A percentile compares a stretch with the other conserved stretches of the same genome.
Conservation (phyloP, 2,329 filamentous ascomycete species). For the Blumeria graminis region DNA sequence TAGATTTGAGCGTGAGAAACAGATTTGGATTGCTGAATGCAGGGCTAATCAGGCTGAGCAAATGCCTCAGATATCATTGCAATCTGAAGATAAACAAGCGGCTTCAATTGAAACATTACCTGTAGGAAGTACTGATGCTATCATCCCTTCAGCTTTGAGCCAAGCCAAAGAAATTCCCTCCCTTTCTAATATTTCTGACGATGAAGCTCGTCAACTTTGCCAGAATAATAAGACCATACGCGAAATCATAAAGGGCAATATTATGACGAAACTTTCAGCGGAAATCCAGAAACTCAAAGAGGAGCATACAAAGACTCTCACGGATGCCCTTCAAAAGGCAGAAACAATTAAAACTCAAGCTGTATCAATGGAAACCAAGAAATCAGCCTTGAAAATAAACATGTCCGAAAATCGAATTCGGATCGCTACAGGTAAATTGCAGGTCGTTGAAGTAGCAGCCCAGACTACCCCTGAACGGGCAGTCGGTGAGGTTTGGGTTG, state of each 20-base stretch:
- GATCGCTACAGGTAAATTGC: slow-evolving; percentile 43
- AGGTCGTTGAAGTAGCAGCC: slow-evolving; percentile 58
- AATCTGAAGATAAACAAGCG: slow-evolving; percentile 5
- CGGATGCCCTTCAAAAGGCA: slow-evolving; percentile 26
- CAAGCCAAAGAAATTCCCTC: slow-evolving; percentile 2
- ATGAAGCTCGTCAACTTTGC: slow-evolving; percentile 31
- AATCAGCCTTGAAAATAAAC: slow-evolving; percentile 48
- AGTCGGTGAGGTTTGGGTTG: slow-evolving; percentile 67
- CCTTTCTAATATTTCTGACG: slow-evolving; percentile 23
- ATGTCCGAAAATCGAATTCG: slow-evolving; percentile 50
- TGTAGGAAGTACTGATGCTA: not conserved
- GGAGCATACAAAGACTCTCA: slow-evolving; percentile 22
- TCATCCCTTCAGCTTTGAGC: slow-evolving; percentile 9
- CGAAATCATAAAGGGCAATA: slow-evolving; percentile 26
- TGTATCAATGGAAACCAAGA: slow-evolving; percentile 50
- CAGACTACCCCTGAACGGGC: slow-evolving; percentile 65
- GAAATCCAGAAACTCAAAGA: slow-evolving; percentile 36
- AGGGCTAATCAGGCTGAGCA: slow-evolving; percentile 7
- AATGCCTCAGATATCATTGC: slow-evolving; percentile 17
- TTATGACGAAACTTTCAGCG: slow-evolving; percentile 44
- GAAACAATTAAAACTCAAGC: slow-evolving; percentile 22
- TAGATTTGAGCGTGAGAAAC: slow-evolving; percentile 35
- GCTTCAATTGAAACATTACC: slow-evolving; percentile 4
- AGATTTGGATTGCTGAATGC: slow-evolving; percentile 34
- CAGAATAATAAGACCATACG: slow-evolving; percentile 25